Conservation (phyloP, 495 filamentous ascomycete genomes). For the Neurospora intermedia region DNA sequence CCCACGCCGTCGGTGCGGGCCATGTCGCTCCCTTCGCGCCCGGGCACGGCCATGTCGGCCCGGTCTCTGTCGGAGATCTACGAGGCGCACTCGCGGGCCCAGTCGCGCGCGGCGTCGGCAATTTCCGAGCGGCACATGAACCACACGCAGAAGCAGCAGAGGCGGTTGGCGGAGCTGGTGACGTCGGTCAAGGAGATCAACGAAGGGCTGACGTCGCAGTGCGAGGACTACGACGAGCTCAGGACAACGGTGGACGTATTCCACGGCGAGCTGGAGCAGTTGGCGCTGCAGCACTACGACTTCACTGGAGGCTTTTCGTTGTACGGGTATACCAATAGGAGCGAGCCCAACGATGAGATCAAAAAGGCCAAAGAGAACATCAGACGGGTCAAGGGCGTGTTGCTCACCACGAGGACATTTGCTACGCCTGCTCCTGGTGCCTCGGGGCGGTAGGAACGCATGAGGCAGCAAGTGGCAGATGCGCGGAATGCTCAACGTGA, state of each 20-base stretch:
- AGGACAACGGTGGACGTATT: slow-evolving; percentile 36
- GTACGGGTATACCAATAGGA: slow-evolving; percentile 32
- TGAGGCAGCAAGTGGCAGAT: background rate
- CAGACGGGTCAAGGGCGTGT: slow-evolving; percentile 80
- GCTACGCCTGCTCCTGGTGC: slow-evolving; percentile 19
- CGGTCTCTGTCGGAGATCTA: slow-evolving; percentile 5
- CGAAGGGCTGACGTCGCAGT: slow-evolving; percentile 30
- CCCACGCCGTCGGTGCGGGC: slow-evolving; percentile 14
- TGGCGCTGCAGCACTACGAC: slow-evolving; percentile 20
- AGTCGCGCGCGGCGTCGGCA: slow-evolving; percentile 31
- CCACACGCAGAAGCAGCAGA: slow-evolving; percentile 13
- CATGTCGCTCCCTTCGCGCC: background rate
- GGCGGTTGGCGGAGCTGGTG: slow-evolving; percentile 22
- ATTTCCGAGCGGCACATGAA: slow-evolving; percentile 11
- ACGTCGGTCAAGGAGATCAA: slow-evolving; percentile 44
- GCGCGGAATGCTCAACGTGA: background rate
- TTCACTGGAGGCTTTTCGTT: slow-evolving; percentile 26
- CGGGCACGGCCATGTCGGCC: slow-evolving; percentile 15
- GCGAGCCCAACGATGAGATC: slow-evolving; percentile 62
- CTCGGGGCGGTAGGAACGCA: background rate
- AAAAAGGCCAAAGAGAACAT: slow-evolving; percentile 73
- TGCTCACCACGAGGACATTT: slow-evolving; percentile 68
- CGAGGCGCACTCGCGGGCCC: slow-evolving; percentile 23
- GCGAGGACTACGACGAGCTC: slow-evolving; percentile 27
- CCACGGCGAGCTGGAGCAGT: slow-evolving; percentile 33